Base-by-base conservation (phyloP, 1,139 yeast genomes). In the Eremothecium gossypii region DNA sequence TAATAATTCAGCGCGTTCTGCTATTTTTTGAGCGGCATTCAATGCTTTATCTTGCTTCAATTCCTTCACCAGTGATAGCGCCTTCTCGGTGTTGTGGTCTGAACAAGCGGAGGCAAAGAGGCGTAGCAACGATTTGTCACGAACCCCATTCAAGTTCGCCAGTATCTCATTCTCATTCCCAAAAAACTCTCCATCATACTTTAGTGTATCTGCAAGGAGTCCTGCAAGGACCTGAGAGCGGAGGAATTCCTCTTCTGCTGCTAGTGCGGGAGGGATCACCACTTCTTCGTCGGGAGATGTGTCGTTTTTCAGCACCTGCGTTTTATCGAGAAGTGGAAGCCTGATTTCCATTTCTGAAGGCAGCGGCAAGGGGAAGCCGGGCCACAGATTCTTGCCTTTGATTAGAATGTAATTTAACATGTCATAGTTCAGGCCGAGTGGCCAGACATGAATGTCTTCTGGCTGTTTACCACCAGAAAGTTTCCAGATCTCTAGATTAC, bases 21-120 rank as follows among this genome's bases (percentile, higher is more conserved):
- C 85, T 45, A 91, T 83, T 63, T 83, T 83, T 20, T 76, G 68
- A 1, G 96, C 96, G 0, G 96, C 96, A 45, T 73, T 74, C 48
- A 89, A 66, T 5, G 95, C 95, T 51, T 82, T 78, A 49, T 82
- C 89, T 48, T 79, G 81, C 52, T 77, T 76, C 53, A 91, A 69
- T 57, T 83, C 76, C 51, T 71, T 73, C 4, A 79, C 87, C 37
- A 91, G 62, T 32, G 83, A 80, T 49, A 77, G 68, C 0, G 95
- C 93, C 59, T 81, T 80, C 43, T 73, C 73, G 35, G 74, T 63
- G 45, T 77, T 74, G 39, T 78, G 75, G 29, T 79, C 82, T 36
- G 78, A 71, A 61, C 96, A 87, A 1, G 93, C 78, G 26, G 68
- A 70, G n/a, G 84, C 91, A 59, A 89, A 77, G 48, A 85, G 70